Conservation (phyloP, 352 stramenopile species). For the Phytophthora crassamura region DNA sequence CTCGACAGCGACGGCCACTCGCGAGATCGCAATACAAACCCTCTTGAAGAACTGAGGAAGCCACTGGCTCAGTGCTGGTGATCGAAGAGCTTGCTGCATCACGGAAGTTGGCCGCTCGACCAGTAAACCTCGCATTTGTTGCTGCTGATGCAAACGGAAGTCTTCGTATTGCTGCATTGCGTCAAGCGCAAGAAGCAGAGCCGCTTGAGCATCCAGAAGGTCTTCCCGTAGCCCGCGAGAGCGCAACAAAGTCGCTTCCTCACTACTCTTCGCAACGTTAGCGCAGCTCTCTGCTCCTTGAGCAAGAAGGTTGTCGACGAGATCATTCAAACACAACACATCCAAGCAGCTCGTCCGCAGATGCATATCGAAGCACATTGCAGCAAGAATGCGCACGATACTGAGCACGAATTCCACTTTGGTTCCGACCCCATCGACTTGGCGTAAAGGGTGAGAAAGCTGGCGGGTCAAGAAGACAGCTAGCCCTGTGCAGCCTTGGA, state of each 20-base stretch:
- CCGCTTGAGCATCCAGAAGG: slow-evolving; percentile 53
- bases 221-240: slow-evolving; percentile 35
- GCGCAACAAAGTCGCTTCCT: neutral
- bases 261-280: neutral
- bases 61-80: slow-evolving; percentile 32
- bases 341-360: slow-evolving; percentile 23
- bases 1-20: slow-evolving; percentile 32
- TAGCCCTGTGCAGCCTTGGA: slow-evolving; percentile 38
- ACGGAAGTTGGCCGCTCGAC: slow-evolving; percentile 33
- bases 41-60: slow-evolving; percentile 55
- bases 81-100: slow-evolving; percentile 28
- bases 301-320: slow-evolving; percentile 28
- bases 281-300: slow-evolving; percentile 23
- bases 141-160: slow-evolving; percentile 33
- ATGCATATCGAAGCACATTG: slow-evolving; percentile 38
- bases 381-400: slow-evolving; percentile 22
- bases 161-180: slow-evolving; percentile 40
- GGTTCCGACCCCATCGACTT: neutral
- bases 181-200: slow-evolving; percentile 58
- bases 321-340: slow-evolving; percentile 20
- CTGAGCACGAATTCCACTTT: slow-evolving; percentile 26
- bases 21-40: slow-evolving; percentile 43
- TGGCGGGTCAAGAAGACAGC: slow-evolving; percentile 39
- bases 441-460: slow-evolving; percentile 24
- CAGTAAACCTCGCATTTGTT: slow-evolving; percentile 28